A percentile compares a stretch with the other conserved stretches of the same genome.
Conservation (phyloP, 1,284 basidiomycete genomes). For the Lentinula novae-zelandiae region DNA sequence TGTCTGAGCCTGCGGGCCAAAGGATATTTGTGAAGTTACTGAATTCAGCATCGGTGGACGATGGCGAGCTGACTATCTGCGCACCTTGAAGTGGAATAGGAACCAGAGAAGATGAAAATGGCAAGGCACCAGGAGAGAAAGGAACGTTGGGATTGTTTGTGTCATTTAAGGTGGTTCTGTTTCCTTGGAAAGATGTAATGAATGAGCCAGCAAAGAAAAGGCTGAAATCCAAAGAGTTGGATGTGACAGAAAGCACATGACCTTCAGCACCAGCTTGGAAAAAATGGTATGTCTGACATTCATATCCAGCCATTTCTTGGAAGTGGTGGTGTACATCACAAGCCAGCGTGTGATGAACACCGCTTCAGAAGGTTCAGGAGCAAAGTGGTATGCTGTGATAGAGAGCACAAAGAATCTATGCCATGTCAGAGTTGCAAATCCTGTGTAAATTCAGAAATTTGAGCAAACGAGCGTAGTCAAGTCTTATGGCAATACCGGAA, state of each 20-base stretch:
- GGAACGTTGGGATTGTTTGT: slow-evolving; percentile 77
- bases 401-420: slow-evolving; percentile 48
- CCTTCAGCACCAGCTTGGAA: slow-evolving; percentile 57
- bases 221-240: slow-evolving; percentile 68
- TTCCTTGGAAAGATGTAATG: slow-evolving; percentile 66
- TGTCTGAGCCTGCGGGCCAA: slow-evolving; percentile 80
- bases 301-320: slow-evolving; percentile 46
- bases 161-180: slow-evolving; percentile 49
- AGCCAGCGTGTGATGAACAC: slow-evolving; percentile 63
- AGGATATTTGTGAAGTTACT: slow-evolving; percentile 72
- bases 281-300: slow-evolving; percentile 55
- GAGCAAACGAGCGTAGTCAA: background rate
- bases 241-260: slow-evolving; percentile 74
- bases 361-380: slow-evolving; percentile 55
- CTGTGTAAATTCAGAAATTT: slow-evolving; percentile 26
- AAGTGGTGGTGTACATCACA: slow-evolving; percentile 44
- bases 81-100: slow-evolving; percentile 75
- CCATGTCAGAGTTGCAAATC: slow-evolving; percentile 62
- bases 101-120: slow-evolving; percentile 87
- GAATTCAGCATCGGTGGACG: slow-evolving; percentile 62
- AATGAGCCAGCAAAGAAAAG: slow-evolving; percentile 93
- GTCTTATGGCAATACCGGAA: slow-evolving; percentile 11
- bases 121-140: slow-evolving; percentile 73
- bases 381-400: slow-evolving; percentile 59
- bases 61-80: slow-evolving; percentile 69